Evolutionary conservation across 371 early-diverging fungal species (phyloP), one percentile per base, ranked within the genome.

Genomic region (Coemansia sp.): DNA sequence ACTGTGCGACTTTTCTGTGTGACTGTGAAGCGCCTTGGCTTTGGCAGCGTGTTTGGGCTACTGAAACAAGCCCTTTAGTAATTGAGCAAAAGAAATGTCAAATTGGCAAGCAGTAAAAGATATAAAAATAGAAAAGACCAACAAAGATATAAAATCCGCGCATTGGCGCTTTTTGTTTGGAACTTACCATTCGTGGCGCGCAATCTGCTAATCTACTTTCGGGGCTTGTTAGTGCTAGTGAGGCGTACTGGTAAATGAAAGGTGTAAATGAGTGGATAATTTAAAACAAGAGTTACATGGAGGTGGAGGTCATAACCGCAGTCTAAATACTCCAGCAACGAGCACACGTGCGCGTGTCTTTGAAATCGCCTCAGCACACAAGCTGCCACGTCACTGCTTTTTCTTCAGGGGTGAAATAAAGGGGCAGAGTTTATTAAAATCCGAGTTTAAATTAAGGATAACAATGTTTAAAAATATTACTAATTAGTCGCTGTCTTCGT

Each of bases 21-120:
- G 31, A 26, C 56, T 56, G 26, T 56, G 56, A 22, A 56, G 31
- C 31, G 29, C 29, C 16, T 31, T 56, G 2, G 56, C 31, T 56
- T 56, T 29, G 18, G 24, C 27, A 4, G 22, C 29, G 26, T 34
- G 37, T 31, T 56, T 56, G 31, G 56, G 56, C 56, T 56, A 56
- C 16, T 52, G 21, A 52, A 52, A 4, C 13, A 18, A 52, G 7
- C 5, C 4, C 6, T 52, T 21, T 22, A 22, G 26, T 18, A 13
- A 24, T 13, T 24, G 26, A 52, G 26, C 21, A 18, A 18, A 52
- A 52, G 6, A 2, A 21, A 52, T 21, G 18, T n/a, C 18, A 18
- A 52, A 52, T 22, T 52, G 13, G 24, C n/a, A 11, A 11, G 24
- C 27, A 27, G 27, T 2, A 22, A 52, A 52, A 52, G 10, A 18